phyloP scores from a whole-genome alignment of 1,139 yeast species.

The Scheffersomyces segobiensis region DNA sequence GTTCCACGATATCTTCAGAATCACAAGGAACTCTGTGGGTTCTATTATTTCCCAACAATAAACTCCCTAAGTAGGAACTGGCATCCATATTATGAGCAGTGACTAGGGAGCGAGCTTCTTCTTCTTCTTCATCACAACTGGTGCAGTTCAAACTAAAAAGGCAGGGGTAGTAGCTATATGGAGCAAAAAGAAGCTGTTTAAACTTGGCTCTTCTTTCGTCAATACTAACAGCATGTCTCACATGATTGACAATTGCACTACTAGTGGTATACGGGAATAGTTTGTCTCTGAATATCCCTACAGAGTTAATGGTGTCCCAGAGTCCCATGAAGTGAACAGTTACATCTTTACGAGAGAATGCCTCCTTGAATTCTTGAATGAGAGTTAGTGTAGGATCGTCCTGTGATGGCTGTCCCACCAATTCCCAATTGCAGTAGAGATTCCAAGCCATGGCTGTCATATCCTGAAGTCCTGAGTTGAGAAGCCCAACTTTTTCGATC shows the following conservation, averaged over 20 bases:
- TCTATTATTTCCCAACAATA: not conserved
- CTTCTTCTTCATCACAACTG: not conserved
- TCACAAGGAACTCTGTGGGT: not conserved
- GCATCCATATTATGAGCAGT: not conserved
- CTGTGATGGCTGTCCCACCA: conserved; percentile 54
- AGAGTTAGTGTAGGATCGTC: conserved; percentile 40
- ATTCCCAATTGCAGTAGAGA: conserved; percentile 61
- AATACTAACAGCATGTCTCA: conserved; percentile 64
- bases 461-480: conserved; percentile 53
- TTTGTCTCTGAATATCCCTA: conserved; percentile 57
- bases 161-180: conserved; percentile 36
- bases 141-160: conserved; percentile 22
- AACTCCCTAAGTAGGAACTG: not conserved
- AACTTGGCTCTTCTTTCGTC: conserved; percentile 66
- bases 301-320: conserved; percentile 68
- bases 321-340: conserved; percentile 59
- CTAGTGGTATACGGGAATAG: conserved; percentile 58
- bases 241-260: conserved; percentile 52
- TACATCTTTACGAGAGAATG: conserved; percentile 48
- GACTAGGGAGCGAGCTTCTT: not conserved
- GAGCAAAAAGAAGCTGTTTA: conserved; percentile 54
- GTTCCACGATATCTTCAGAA: conserved; percentile 45
- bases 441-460: conserved; percentile 62
- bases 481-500: conserved; percentile 60
- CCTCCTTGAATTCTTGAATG: conserved; percentile 51